Percentiles rank a stretch among this genome's conserved stretches.
These are phyloP conservation scores for Psilocybe cubensis DNA, from an alignment of 768 basidiomycete genomes.

Conservation along the genomic window DNA sequence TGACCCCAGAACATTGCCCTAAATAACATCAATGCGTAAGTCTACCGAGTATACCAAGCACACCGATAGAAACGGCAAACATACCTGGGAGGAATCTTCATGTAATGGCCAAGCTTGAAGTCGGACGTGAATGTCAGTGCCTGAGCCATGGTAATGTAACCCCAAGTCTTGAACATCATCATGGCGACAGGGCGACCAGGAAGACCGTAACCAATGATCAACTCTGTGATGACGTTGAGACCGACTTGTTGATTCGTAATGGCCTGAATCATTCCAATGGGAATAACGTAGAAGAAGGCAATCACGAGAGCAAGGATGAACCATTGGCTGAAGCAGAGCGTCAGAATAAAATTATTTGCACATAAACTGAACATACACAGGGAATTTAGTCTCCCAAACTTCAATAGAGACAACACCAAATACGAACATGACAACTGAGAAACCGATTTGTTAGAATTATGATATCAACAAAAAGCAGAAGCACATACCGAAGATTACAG, in stretches of 20 bases:
- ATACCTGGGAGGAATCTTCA: conserved; percentile 72
- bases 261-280: conserved; percentile 66
- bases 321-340: conserved; percentile 32
- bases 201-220: conserved; percentile 79
- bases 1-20: conserved; percentile 72
- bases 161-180: conserved; percentile 89
- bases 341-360: not conserved
- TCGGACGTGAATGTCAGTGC: conserved; percentile 73
- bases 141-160: conserved; percentile 72
- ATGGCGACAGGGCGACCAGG: conserved; percentile 80
- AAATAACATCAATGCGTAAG: not conserved
- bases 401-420: conserved; percentile 74
- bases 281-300: conserved; percentile 71
- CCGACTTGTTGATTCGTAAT: conserved; percentile 84
- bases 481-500: conserved; percentile 58
- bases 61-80: not conserved
- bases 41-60: not conserved
- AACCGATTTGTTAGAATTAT: not conserved
- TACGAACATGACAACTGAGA: conserved; percentile 60
- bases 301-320: conserved; percentile 75
- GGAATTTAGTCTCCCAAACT: conserved; percentile 73
- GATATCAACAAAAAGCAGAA: conserved; percentile 24
- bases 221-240: conserved; percentile 76
- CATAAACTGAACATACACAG: conserved; percentile 53
- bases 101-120: conserved; percentile 81